Evolutionary conservation across 2,329 filamentous ascomycete genomes (phyloP).

Genomic region (Hypoxylon sp.): DNA sequence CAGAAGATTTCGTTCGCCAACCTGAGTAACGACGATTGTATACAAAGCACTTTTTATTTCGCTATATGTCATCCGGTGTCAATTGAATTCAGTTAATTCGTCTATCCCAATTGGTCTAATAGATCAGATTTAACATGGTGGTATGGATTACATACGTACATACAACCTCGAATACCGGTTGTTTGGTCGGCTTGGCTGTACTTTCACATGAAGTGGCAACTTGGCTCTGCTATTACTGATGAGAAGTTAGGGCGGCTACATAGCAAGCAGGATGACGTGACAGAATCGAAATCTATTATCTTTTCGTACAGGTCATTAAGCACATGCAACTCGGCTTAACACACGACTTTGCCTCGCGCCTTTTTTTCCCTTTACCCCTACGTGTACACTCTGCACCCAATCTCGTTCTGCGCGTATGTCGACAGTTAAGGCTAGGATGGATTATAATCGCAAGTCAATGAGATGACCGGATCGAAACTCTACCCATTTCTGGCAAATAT

Average conservation of each 20-base stretch:
- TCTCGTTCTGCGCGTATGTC: constrained; percentile 12
- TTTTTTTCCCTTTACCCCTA: constrained; percentile 29
- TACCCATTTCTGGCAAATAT: constrained; percentile 19
- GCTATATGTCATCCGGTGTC: neutral
- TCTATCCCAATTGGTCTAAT: neutral
- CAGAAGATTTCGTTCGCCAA: neutral
- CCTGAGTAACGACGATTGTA: neutral
- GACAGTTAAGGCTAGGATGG: constrained; percentile 6
- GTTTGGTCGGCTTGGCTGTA: neutral
- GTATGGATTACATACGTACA: neutral
- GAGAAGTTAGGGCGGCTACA: neutral
- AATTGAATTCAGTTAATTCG: neutral
- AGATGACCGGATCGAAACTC: constrained; percentile 22
- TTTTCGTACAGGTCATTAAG: constrained; percentile 46
- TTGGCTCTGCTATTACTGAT: neutral
- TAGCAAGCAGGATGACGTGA: neutral
- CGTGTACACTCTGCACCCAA: constrained; percentile 27
- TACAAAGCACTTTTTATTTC: neutral
- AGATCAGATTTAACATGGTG: neutral
- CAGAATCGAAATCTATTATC: constrained; percentile 41
- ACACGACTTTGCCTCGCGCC: constrained; percentile 16
- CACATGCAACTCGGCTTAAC: constrained; percentile 15
- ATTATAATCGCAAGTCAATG: constrained; percentile 13
- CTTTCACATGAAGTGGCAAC: neutral
- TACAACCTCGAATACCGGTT: neutral